A percentile compares a stretch with the other conserved stretches of the same genome.
phyloP scores from a whole-genome alignment of 495 filamentous ascomycete species.

The Filosporella fistucella region DNA sequence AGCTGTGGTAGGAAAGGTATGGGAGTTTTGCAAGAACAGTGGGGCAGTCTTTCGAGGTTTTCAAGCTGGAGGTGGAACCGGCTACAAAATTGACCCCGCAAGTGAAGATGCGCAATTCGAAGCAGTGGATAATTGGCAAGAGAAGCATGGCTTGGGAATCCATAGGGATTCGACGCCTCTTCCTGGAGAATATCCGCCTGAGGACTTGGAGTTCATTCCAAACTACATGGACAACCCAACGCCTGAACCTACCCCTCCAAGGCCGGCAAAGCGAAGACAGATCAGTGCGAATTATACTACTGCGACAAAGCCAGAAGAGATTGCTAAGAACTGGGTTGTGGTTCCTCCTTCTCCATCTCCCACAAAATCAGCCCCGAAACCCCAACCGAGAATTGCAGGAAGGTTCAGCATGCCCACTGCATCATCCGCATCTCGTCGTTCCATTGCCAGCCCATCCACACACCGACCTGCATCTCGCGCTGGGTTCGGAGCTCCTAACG shows the following conservation, averaged over 20 bases:
- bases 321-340: conserved; percentile 69
- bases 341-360: conserved; percentile 37
- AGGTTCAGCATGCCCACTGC: conserved; percentile 19
- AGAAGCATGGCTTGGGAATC: not conserved
- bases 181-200: conserved; percentile 42
- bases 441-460: not conserved
- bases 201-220: conserved; percentile 25
- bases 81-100: conserved; percentile 42
- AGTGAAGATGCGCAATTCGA: conserved; percentile 9
- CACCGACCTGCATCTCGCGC: conserved; percentile 20
- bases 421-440: conserved; percentile 11
- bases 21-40: conserved; percentile 66
- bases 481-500: conserved; percentile 25
- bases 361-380: conserved; percentile 5
- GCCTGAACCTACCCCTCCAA: conserved; percentile 39
- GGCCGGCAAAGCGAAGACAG: conserved; percentile 47
- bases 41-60: conserved; percentile 73
- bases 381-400: conserved; percentile 3
- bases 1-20: conserved; percentile 69
- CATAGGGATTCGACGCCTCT: conserved; percentile 20
- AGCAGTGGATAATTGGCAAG: conserved; percentile 9
- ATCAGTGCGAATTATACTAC: conserved; percentile 32
- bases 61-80: conserved; percentile 74
- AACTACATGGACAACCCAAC: conserved; percentile 31
- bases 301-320: conserved; percentile 48